Conservation (phyloP, 2,329 filamentous ascomycete genomes). For the Pezicula radicicola region DNA sequence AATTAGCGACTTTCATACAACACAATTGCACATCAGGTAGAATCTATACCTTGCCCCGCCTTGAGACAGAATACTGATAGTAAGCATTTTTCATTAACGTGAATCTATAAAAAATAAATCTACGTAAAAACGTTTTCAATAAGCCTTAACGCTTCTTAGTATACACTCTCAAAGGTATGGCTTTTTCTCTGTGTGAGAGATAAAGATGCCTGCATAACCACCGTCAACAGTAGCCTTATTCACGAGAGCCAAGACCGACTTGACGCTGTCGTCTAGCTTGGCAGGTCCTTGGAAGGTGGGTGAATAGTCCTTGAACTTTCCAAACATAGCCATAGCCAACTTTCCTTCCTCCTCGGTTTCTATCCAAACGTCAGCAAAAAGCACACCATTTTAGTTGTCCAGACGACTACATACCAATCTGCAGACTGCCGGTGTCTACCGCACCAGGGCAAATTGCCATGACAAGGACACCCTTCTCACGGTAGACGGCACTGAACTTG, state of each 20-base stretch:
- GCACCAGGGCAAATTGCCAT: constrained; percentile 48
- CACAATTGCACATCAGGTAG: too few relatives aligned
- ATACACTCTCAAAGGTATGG: constrained; percentile 11
- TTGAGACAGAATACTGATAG: too few relatives aligned
- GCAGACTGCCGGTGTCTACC: constrained; percentile 38
- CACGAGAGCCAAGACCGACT: constrained; percentile 14
- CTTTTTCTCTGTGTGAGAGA: constrained; percentile 12
- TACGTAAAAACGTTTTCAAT: neutral
- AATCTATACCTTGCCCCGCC: too few relatives aligned
- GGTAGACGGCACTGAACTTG: constrained; percentile 50
- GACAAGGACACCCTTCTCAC: constrained; percentile 48
- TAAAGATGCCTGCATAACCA: constrained; percentile 15
- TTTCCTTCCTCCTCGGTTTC: constrained; percentile 20
- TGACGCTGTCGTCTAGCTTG: constrained; percentile 18
- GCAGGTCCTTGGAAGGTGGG: constrained; percentile 23
- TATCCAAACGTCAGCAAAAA: constrained; percentile 9
- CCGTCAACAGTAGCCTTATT: constrained; percentile 22
- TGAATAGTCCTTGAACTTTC: constrained; percentile 16
- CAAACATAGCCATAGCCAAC: constrained; percentile 16
- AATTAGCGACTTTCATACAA: too few relatives aligned
- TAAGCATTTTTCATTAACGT: too few relatives aligned
- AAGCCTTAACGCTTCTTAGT: constrained; percentile 2
- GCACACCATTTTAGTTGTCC: constrained; percentile 7
- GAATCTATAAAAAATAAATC: too few relatives aligned
- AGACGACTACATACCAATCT: constrained; percentile 14